Conservation (phyloP, 257 asterid genomes). For the Ajuga chamaepitys region DNA sequence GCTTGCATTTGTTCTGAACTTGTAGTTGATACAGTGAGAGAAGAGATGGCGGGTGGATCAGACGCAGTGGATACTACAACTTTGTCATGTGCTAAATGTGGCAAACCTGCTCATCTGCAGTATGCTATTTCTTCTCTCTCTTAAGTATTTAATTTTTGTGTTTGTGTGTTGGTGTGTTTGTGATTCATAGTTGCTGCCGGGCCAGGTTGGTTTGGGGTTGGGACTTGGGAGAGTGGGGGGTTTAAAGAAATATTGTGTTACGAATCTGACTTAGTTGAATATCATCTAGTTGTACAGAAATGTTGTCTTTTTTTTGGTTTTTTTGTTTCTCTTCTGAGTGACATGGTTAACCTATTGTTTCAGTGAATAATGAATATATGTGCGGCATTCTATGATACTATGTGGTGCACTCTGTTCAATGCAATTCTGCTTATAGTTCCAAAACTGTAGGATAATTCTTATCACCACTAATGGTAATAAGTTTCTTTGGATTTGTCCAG, state of each 20-base stretch:
- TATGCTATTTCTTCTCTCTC: constrained; percentile 25
- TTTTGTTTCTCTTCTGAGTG: not conserved
- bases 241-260: no score
- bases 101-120: constrained; percentile 86
- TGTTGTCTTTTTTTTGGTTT: not conserved
- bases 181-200: not conserved
- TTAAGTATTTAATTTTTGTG: not conserved
- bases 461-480: not conserved
- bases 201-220: no score
- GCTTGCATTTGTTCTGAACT: not conserved
- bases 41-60: constrained; percentile 60
- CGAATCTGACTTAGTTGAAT: not conserved
- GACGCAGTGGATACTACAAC: constrained; percentile 40
- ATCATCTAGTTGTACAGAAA: not conserved
- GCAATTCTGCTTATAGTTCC: constrained; percentile 3
- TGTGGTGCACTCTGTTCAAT: not conserved
- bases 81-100: constrained; percentile 71
- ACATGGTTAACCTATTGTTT: not conserved
- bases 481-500: not conserved
- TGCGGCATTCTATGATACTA: not conserved
- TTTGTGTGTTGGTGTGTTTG: not conserved
- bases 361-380: no score
- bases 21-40: constrained; percentile 19
- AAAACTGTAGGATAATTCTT: not conserved
- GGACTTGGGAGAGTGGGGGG: not conserved